Evolutionary conservation across 73 alveolate genomes (phyloP), one percentile per base, ranked within the genome.

Genomic region (Symbiodinium natans): DNA sequence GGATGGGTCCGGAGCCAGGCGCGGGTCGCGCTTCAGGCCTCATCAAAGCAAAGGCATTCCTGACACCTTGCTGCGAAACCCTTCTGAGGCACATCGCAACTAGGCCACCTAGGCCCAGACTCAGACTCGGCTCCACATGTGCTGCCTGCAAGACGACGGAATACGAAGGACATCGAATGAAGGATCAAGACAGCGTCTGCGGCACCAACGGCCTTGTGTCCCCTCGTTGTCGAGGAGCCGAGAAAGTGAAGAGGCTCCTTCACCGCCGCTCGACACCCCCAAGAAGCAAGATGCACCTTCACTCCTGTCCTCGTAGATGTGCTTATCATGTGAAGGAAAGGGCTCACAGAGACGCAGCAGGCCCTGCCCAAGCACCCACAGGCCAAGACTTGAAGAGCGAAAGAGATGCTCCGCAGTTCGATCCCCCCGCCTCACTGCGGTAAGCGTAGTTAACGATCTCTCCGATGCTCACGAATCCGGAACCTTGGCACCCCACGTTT

Each of bases 271-370:
- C n/a, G n/a, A n/a, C n/a, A n/a, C n/a, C 6, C 71, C 71, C 71
- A 0, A 52, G 6, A 52, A 23, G 23, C 63, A n/a, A n/a, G n/a
- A n/a, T n/a, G n/a, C n/a, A n/a, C n/a, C n/a, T 1, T 15, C 63
- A 48, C 3, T 33, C 39, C 41, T 46, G 27, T 41, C 97, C 97
- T 90, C 97, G 54, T 31, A 46, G 52, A 90, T 41, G 19, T 73
- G 97, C 77, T 90, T 90, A 38, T 90, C 97, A 46, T 46, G 80
- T 0, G 97, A 68, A 21, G 97, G 97, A 41, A 90, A 90, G 15
- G 97, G 97, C 80, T 90, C 97, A 21, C 97, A 90, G 54, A 90
- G 97, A 11, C 88, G 87, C n/a, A 90, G 97, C 89, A 90, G 77
- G 56, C 97, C 97, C 97, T 90, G 95, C 27, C 43, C 59, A 38